Percentiles rank a stretch among this genome's conserved stretches.
Conservation (phyloP, 2,329 filamentous ascomycete genomes). For the Juglanconis oblonga region DNA sequence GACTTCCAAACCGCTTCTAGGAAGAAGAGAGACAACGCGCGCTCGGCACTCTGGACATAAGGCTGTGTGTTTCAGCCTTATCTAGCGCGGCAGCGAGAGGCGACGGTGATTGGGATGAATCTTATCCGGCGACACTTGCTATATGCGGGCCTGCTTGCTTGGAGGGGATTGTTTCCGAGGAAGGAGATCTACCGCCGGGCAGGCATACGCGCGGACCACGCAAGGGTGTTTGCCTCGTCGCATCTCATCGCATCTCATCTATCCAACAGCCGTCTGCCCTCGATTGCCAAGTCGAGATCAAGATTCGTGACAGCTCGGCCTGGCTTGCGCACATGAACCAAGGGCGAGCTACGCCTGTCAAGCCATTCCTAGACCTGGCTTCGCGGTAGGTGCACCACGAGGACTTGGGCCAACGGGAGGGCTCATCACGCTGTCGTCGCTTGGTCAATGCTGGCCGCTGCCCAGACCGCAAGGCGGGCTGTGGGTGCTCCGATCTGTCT, state of each 20-base stretch:
- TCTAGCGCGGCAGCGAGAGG: not conserved
- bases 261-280: not conserved
- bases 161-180: not conserved
- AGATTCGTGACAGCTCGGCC: not conserved
- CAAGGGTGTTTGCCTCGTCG: not conserved
- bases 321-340: not conserved
- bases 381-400: not conserved
- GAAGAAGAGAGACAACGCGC: not conserved
- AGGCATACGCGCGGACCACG: not conserved
- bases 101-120: not conserved
- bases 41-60: not conserved
- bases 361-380: not conserved
- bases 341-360: not conserved
- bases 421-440: not conserved
- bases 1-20: not conserved
- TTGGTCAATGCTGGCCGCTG: slow-evolving; percentile 4
- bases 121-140: not conserved
- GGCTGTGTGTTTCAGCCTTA: not conserved
- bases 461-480: not conserved
- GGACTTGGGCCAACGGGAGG: not conserved
- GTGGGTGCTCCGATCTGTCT: not conserved
- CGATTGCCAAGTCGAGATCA: not conserved
- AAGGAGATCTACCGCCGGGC: not conserved
- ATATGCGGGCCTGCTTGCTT: not conserved
- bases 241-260: not conserved